Base-by-base conservation (phyloP, 257 asterid genomes). In the Fraxinus americana region DNA sequence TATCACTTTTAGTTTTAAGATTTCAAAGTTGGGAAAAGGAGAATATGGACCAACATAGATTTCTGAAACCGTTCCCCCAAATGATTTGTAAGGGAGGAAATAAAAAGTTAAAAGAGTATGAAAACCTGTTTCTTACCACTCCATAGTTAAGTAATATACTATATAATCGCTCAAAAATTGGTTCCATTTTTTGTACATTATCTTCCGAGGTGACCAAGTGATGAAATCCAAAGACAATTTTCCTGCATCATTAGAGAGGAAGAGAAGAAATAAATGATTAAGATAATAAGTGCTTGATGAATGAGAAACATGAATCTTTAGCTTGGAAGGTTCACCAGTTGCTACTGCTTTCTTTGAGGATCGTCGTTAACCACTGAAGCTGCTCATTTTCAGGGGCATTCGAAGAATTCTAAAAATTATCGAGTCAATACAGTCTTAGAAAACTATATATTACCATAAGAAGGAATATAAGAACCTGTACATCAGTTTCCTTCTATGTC, bases 181-280 rank as follows among this genome's bases (percentile, higher is more conserved):
- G 73, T 52, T 77, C 75, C 25, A 11, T 67, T 71, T 82, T 74
- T 75, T 4, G 29, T 45, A 38, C 73, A 23, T 80, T 81, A 59
- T 79, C 70, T 34, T 81, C 78, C 50, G 79, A 85, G 43, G 88
- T 69, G 82, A 72, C 77, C 76, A 88, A 57, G 41, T 85, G 86
- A 84, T 90, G 84, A 77, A 83, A 61, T 77, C 97, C 94, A 8
- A 84, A 73, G 61, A 79, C 87, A 80, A 91, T 74, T 82, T 80
- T 83, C 97, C 97, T 91, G 89, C 67, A 77, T 69, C 74, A 70
- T 69, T 59, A 17, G 63, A 19, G 67, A 57, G 3, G 65, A 29
- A 74, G 69, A 39, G 23, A 13, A 65, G 27, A 79, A 39, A 75
- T 61, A 25, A 76, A 50, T 48, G 12, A 17, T 0, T n/a, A 38